A percentile compares a stretch with the other conserved stretches of the same genome.
Conservation (phyloP, 768 basidiomycete species). For the Thelephora aurantiotincta region DNA sequence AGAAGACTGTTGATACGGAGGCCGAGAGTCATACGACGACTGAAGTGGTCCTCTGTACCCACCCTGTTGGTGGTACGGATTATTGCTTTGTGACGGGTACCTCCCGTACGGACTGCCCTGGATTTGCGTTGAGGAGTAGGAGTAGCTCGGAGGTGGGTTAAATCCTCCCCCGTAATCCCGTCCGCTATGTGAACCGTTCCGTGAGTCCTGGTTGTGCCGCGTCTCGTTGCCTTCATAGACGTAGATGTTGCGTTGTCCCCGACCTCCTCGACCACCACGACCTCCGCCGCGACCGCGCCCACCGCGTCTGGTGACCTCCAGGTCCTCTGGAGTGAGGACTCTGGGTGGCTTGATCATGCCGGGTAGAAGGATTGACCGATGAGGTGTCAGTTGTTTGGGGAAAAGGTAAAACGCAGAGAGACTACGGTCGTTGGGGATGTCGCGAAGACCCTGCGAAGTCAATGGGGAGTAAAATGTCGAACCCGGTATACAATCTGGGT, state of each 20-base stretch:
- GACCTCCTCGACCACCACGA: conserved; percentile 29
- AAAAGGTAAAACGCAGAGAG: conserved; percentile 82
- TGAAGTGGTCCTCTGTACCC: background rate
- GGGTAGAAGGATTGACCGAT: conserved; percentile 71
- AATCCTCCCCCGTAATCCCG: conserved; percentile 8
- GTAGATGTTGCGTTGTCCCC: conserved; percentile 21
- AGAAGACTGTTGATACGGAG: conserved; percentile 15
- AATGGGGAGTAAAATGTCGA: conserved; percentile 80
- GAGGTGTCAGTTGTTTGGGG: conserved; percentile 76
- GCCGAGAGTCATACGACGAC: conserved; percentile 21
- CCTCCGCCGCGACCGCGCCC: conserved; percentile 27
- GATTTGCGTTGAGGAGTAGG: conserved; percentile 1
- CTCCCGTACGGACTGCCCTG: conserved; percentile 6
- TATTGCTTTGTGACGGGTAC: conserved; percentile 4
- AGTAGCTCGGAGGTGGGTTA: conserved; percentile 1
- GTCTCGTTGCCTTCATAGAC: conserved; percentile 16
- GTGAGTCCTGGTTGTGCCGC: background rate
- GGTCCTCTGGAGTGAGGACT: conserved; percentile 52
- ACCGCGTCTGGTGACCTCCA: conserved; percentile 46
- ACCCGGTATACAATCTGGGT: conserved; percentile 83
- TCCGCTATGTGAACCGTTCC: conserved; percentile 6
- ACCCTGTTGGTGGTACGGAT: conserved; percentile 6
- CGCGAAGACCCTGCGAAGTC: conserved; percentile 40
- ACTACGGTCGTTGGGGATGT: conserved; percentile 79
- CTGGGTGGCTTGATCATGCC: conserved; percentile 48